Base-by-base conservation (phyloP, 257 asterid species). In the Solanum paucissectum region DNA sequence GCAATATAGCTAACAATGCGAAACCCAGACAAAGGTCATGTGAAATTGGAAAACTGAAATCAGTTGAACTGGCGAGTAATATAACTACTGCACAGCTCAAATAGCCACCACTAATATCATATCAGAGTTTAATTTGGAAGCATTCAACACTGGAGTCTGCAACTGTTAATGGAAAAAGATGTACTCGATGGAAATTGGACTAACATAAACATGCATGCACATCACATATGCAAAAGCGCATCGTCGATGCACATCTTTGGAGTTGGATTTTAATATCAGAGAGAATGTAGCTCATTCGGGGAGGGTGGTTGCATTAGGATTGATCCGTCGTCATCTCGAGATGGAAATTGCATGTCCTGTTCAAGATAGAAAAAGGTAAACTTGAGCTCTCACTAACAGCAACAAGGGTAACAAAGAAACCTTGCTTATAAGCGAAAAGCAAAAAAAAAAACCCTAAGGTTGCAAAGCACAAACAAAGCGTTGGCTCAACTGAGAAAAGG, bases 341-440 rank as follows among this genome's bases (percentile, higher is more conserved):
- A 34, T 86, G 82, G 88, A 20, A 86, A 33, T 86, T 46, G 71
- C 55, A n/a, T 25, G 66, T 86, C 88, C 88, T 86, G 88, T 32
- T 82, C 44, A 82, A 29, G 69, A 49, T 82, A 82, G 44, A 46
- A 18, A 74, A 49, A 29, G 42, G 40, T 46, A 49, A 82, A 82
- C 32, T 10, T 82, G 42, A 52, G 69, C 27, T 82, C 68, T 9
- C 85, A 44, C 85, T 44, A 79, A 27, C 66, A 46, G 69, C 9
- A 29, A 18, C 1, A 49, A 46, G 55, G 29, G 7, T 82, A 82
- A 49, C 69, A 49, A 49, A 46, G 66, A 49, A 27, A 81, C 29
- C 25, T 44, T 14, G 84, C 12, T 25, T 7, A 29, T 25, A 77
- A 27, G 37, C 2, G 4, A 64, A 64, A n/a, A n/a, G 16, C 5